Base-by-base conservation (phyloP, 106 monocot genomes). In the Dioscorea zingiberensis region DNA sequence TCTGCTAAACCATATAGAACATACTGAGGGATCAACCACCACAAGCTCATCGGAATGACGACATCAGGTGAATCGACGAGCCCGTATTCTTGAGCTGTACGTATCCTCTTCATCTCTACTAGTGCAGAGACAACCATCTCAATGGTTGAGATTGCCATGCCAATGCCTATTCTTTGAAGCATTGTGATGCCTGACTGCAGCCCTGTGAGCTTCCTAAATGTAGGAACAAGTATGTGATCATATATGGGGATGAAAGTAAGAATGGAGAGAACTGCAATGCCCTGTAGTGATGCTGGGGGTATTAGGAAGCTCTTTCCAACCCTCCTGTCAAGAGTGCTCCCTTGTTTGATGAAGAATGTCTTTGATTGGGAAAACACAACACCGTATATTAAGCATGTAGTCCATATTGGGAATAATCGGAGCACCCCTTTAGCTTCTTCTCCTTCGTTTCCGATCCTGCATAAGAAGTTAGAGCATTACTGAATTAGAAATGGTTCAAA, bases 131-230 rank as follows among this genome's bases (percentile, higher is more conserved):
- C 38, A 8, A 6, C 38, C 38, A 38, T 38, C 38, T 38, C 38
- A 15, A 68, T 26, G 2, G 66, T 29, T 1, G 80, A 80, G 3
- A 85, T 46, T 4, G 71, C 16, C 70, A 85, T 71, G 7, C 85
- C 85, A 9, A 70, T 51, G 12, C 85, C 81, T 24, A 85, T 85
- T 24, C 84, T 73, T 54, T 85, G 80, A 4, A 85, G 80, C 65
- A 77, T 47, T 1, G 85, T 85, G 8, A 85, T 45, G 15, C 80
- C 80, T 25, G 84, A 28, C 2, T 68, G 80, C n/a, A 60, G 25
- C 16, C 58, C 66, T 2, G 76, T 60, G 21, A 77, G 59, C 7
- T 54, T 77, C 67, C 84, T 47, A 28, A 67, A 23, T 3, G 71
- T 19, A 1, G 80, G 84, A 11, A 85, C 63, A 25, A 85, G 13